Evolutionary conservation across 441 rosid species (phyloP).

Genomic region (Jatropha podagrica): DNA sequence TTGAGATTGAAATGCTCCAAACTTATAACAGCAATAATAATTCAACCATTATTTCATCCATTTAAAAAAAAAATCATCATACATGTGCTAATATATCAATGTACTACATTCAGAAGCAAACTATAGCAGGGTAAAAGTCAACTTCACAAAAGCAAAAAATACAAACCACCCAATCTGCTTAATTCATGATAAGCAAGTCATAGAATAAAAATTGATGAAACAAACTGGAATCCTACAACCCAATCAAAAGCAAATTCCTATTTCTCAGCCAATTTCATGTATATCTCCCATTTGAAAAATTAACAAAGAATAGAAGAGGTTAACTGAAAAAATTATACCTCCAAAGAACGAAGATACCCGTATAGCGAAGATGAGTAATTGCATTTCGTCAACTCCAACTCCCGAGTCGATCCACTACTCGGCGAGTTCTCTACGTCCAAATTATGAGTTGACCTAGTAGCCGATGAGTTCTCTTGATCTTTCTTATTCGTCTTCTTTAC

Average conservation of each 20-base stretch:
- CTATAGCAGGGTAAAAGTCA: not conserved
- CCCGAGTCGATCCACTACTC: not conserved
- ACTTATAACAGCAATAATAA: not conserved
- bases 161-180: not conserved
- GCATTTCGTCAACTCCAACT: conserved; percentile 23
- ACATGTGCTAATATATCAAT: no score
- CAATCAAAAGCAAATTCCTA: not conserved
- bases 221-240: not conserved
- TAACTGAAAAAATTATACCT: conserved; percentile 25
- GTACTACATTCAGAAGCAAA: not conserved
- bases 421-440: conserved; percentile 5
- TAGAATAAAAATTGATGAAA: not conserved
- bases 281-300: not conserved
- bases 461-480: conserved; percentile 17
- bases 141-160: not conserved
- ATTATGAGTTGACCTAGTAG: conserved; percentile 11
- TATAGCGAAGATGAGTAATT: conserved; percentile 35
- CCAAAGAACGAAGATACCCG: conserved; percentile 42
- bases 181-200: not conserved
- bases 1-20: not conserved
- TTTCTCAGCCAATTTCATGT: not conserved
- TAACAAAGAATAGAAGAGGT: not conserved
- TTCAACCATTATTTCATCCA: no score
- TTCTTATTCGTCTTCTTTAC: not conserved
- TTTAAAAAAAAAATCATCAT: no score